Base-by-base conservation (phyloP, 441 rosid genomes). In the Hura crepitans region DNA sequence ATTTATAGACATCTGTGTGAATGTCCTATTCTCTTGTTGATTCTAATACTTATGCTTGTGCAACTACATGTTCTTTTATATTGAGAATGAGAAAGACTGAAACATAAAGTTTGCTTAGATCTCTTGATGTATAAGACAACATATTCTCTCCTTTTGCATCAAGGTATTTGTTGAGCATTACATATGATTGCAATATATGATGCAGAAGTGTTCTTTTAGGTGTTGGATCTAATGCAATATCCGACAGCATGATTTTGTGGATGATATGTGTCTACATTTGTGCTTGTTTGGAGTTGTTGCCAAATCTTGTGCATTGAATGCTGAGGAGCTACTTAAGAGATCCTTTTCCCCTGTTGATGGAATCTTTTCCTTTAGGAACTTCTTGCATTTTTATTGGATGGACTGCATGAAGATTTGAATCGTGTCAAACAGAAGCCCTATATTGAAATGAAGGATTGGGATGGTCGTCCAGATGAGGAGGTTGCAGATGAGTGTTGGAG, bases 321-420 rank as follows among this genome's bases (percentile, higher is more conserved):
- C 47, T 65, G 30, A 53, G 50, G 23, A 60, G 49, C 43, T 14
- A 4, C 18, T 47, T 50, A 2, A 33, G 33, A 4, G 2, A 62
- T n/a, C 53, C 28, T 20, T 42, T 51, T 18, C n/a, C 12, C 27
- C 20, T 18, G 8, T 46, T 72, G 43, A 61, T 65, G 53, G 62
- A 11, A 60, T 59, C 12, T 51, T 46, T 59, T 55, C 51, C 25
- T 53, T 2, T 57, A 89, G 96, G 96, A 88, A 71, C 85, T 90
- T 75, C 90, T 88, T 70, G 84, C 91, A 25, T 90, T 88, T 80
- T 80, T 90, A 76, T 60, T 90, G 80, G 96, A 90, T 85, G 96
- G 91, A 66, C 85, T 90, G 39, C 96, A 90, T 66, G 96, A 87
- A 82, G 96, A 89, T 84, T 73, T 89, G 76, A 89, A 89, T 73